These are phyloP conservation scores for Monilinia aucupariae DNA, from an alignment of 2,329 filamentous ascomycete species.

Conservation along the genomic window DNA sequence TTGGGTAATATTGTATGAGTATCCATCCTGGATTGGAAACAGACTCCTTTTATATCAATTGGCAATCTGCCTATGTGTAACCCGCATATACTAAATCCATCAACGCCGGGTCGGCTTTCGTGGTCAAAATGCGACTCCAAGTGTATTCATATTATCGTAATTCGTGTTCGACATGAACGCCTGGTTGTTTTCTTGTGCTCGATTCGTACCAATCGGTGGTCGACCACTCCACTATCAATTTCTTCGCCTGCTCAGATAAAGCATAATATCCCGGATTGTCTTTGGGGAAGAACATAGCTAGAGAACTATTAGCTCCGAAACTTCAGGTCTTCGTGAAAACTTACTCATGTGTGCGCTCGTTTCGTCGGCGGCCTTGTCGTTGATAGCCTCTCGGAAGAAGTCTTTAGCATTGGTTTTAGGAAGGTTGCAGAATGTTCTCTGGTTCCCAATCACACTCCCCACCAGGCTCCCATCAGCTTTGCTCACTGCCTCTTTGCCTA, in stretches of 20 bases:
- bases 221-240: constrained; percentile 60
- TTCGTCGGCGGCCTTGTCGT: constrained; percentile 75
- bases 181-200: constrained; percentile 34
- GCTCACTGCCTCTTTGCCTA: constrained; percentile 62
- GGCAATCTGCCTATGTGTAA: not conserved
- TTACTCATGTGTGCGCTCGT: constrained; percentile 70
- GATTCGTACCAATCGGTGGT: constrained; percentile 61
- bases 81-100: not conserved
- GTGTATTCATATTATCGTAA: constrained; percentile 2
- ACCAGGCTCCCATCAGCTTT: constrained; percentile 46
- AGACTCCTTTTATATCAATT: not conserved
- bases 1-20: not conserved
- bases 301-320: constrained; percentile 17
- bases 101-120: not conserved
- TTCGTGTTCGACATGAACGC: not conserved
- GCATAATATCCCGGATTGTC: constrained; percentile 68
- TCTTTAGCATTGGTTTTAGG: constrained; percentile 52
- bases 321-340: constrained; percentile 30
- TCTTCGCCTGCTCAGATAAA: constrained; percentile 60
- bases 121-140: not conserved
- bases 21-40: not conserved
- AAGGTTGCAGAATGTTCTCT: constrained; percentile 85
- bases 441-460: constrained; percentile 56
- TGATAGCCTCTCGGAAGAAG: constrained; percentile 66
- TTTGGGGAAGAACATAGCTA: constrained; percentile 66